Conservation (phyloP, 1,284 basidiomycete genomes). For the Heterobasidion irregulare region DNA sequence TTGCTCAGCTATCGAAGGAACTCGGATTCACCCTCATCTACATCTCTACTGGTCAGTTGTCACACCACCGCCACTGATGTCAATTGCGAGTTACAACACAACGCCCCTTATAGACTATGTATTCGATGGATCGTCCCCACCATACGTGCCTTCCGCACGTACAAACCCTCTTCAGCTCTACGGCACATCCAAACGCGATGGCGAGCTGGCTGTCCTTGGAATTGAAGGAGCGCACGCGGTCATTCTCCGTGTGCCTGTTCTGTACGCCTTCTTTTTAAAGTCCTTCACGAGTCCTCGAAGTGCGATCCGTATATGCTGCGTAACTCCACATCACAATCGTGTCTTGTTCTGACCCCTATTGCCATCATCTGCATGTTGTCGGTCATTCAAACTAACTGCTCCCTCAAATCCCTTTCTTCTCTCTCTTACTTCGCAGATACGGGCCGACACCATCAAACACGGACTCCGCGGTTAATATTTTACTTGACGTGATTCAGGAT, state of each 20-base stretch:
- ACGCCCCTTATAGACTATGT: slow-evolving; percentile 57
- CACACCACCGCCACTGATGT: background rate
- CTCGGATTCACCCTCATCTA: slow-evolving; percentile 60
- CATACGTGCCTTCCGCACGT: slow-evolving; percentile 58
- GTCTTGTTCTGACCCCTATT: background rate
- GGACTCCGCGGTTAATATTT: slow-evolving; percentile 73
- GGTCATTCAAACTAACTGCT: background rate
- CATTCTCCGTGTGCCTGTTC: slow-evolving; percentile 73
- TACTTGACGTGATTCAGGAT: slow-evolving; percentile 71
- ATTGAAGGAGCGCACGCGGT: slow-evolving; percentile 45
- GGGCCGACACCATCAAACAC: slow-evolving; percentile 69
- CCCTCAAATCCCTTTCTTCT: background rate
- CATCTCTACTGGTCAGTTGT: slow-evolving; percentile 61
- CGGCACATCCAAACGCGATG: slow-evolving; percentile 69
- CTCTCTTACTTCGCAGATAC: slow-evolving; percentile 40
- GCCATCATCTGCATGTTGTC: background rate
- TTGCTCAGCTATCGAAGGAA: slow-evolving; percentile 50
- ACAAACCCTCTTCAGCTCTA: slow-evolving; percentile 76
- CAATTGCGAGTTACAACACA: no score
- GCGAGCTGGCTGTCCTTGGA: slow-evolving; percentile 57
- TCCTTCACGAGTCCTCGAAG: no score
- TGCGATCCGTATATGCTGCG: no score
- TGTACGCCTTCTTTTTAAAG: slow-evolving; percentile 40
- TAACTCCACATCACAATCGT: no score
- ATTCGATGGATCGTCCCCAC: slow-evolving; percentile 77